Evolutionary conservation across 2,329 filamentous ascomycete species (phyloP), one percentile per base, ranked within the genome.

Genomic region (Byssoonygena ceratinophila): DNA sequence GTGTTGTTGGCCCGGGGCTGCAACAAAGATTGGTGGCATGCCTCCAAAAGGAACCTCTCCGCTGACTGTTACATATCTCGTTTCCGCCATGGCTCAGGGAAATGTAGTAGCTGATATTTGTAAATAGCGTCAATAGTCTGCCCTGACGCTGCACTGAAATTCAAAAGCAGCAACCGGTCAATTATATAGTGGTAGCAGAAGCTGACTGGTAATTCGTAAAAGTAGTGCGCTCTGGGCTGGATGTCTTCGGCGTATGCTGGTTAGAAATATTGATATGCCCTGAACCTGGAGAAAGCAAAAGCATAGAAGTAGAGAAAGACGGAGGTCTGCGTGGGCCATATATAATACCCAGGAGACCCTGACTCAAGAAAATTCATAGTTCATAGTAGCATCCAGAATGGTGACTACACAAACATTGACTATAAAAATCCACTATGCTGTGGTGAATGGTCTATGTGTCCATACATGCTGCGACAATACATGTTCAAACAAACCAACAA

Each of bases 31-130:
- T 7, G 66, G 66, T 49, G 65, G 63, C 16, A 62, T 56, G 3
- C 63, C 64, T 37, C 61, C 59, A 52, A 63, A 62, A 14, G 66
- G 66, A 48, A 63, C 60, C 11, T 59, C 54, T 3, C 63, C 65
- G 51, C 64, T 62, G 20, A 58, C 54, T 11, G 64, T 67, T 16
- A 64, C 54, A 53, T 63, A 65, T 25, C 54, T 53, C 44, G 60
- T 59, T 12, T 57, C 46, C 9, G 52, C 52, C 49, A 56, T 56
- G 41, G n/a, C 25, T 29, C 4, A 25, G n/a, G n/a, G 7, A 12
- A 14, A 12, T 14, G 39, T 11, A 25, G 22, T 25, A 43, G 22
- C 22, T 18, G n/a, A 12, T 22, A 45, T 20, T n/a, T 8, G 11
- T 4, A 27, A 16, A 23, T 5, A n/a, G n/a, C n/a, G 34, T 18